phyloP scores from a whole-genome alignment of 2,329 filamentous ascomycete species.

The Fusarium nanum region DNA sequence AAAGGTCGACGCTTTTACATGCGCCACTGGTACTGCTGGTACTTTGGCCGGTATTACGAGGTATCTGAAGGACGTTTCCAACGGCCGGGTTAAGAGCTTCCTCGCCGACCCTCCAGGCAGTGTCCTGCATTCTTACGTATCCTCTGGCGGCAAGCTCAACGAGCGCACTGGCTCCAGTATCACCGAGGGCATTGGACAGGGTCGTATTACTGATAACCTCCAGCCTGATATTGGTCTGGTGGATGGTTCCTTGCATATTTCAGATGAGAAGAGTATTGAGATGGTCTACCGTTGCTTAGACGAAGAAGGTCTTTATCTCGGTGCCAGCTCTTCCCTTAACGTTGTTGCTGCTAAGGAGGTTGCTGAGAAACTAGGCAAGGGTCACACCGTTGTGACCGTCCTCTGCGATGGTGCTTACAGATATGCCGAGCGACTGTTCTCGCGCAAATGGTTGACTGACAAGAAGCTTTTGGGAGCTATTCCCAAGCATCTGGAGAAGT shows the following conservation, averaged over 20 bases:
- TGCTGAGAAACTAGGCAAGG: constrained; percentile 87
- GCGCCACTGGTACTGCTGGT: constrained; percentile 91
- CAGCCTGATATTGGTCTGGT: constrained; percentile 84
- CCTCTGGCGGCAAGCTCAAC: constrained; percentile 82
- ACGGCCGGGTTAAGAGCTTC: constrained; percentile 84
- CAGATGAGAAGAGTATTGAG: constrained; percentile 93
- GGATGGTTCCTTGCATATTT: constrained; percentile 85
- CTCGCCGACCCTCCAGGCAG: constrained; percentile 94
- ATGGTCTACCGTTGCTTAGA: constrained; percentile 98
- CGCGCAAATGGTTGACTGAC: constrained; percentile 85
- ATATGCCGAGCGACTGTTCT: constrained; percentile 95
- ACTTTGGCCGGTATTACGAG: constrained; percentile 90
- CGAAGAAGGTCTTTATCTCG: constrained; percentile 94
- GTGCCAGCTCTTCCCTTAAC: constrained; percentile 92
- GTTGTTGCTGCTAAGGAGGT: constrained; percentile 96
- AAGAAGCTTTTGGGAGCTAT: constrained; percentile 87
- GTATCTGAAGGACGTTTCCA: constrained; percentile 85
- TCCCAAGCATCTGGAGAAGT: constrained; percentile 87
- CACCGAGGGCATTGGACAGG: constrained; percentile 97
- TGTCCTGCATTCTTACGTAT: constrained; percentile 92
- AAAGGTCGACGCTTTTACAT: constrained; percentile 92
- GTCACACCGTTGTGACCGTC: constrained; percentile 91
- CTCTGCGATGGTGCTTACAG: constrained; percentile 97
- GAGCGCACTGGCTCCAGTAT: constrained; percentile 89
- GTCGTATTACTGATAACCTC: constrained; percentile 95